Percentiles rank a stretch among this genome's conserved stretches.
Evolutionary conservation across 495 filamentous ascomycete genomes (phyloP).

Genomic region (Aspergillus ellipticus): DNA sequence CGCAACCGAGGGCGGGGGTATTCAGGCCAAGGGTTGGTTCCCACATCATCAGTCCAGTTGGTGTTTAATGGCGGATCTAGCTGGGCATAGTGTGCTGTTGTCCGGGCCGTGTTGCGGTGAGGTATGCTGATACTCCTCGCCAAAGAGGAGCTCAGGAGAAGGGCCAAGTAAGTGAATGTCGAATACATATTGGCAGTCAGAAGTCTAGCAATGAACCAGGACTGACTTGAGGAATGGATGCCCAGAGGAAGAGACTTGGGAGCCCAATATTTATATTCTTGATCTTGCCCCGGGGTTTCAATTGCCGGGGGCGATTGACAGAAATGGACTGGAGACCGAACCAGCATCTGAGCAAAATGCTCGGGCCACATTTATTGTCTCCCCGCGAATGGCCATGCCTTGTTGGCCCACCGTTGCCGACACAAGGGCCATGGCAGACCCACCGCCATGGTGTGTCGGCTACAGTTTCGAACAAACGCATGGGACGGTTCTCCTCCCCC

Average conservation of each 20-base stretch:
- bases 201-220: neutral
- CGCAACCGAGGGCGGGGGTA: slow-evolving; percentile 61
- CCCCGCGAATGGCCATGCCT: neutral
- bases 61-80: slow-evolving; percentile 52
- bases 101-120: neutral
- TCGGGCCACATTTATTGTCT: neutral
- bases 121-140: slow-evolving; percentile 1
- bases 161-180: neutral
- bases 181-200: neutral
- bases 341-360: neutral
- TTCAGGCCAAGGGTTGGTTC: slow-evolving; percentile 62
- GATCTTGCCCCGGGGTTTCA: neutral
- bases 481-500: neutral
- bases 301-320: neutral
- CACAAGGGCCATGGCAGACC: neutral
- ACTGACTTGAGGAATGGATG: neutral
- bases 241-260: neutral
- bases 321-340: neutral
- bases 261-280: neutral
- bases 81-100: slow-evolving; percentile 17
- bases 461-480: neutral
- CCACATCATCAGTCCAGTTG: slow-evolving; percentile 58
- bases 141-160: neutral
- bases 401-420: neutral
- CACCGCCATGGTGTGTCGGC: neutral